Percentiles rank a stretch among this genome's conserved stretches.
phyloP scores from a whole-genome alignment of 345 rosid genomes.

The Cardiospermum halicacabum region DNA sequence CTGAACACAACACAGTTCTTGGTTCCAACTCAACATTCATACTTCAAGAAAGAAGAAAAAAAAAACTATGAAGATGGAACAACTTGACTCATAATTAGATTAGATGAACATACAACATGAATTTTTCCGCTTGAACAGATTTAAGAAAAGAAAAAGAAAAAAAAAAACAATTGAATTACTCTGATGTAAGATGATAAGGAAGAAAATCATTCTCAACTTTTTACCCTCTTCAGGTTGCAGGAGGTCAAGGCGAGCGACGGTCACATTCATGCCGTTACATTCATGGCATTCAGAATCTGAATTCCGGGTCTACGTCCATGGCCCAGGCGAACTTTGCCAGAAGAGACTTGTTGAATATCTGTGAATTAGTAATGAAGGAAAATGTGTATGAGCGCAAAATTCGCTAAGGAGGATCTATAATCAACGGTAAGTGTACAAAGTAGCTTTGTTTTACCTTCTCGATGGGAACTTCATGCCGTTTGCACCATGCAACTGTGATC shows the following conservation, averaged over 20 bases:
- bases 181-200: constrained; percentile 3
- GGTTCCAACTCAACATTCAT: not conserved
- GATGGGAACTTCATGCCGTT: constrained; percentile 93
- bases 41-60: not conserved
- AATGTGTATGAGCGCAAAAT: too few relatives aligned
- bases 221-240: constrained; percentile 7
- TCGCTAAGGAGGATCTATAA: too few relatives aligned
- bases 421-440: too few relatives aligned
- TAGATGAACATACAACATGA: constrained; percentile 23
- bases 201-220: not conserved
- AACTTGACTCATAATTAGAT: constrained; percentile 25
- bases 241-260: not conserved
- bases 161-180: constrained; percentile 15
- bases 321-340: constrained; percentile 94
- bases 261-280: not conserved
- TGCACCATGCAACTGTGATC: constrained; percentile 99
- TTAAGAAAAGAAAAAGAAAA: too few relatives aligned
- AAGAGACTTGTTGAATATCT: constrained; percentile 93
- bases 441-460: constrained; percentile 98
- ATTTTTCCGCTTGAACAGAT: constrained; percentile 9
- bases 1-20: too few relatives aligned
- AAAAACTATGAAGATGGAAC: constrained; percentile 8
- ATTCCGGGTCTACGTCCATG: constrained; percentile 88
- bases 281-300: constrained; percentile 82
- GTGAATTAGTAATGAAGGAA: too few relatives aligned